Percentiles rank a stretch among this genome's conserved stretches.
Conservation (phyloP, 257 asterid genomes). For the Capsicum chinense region DNA sequence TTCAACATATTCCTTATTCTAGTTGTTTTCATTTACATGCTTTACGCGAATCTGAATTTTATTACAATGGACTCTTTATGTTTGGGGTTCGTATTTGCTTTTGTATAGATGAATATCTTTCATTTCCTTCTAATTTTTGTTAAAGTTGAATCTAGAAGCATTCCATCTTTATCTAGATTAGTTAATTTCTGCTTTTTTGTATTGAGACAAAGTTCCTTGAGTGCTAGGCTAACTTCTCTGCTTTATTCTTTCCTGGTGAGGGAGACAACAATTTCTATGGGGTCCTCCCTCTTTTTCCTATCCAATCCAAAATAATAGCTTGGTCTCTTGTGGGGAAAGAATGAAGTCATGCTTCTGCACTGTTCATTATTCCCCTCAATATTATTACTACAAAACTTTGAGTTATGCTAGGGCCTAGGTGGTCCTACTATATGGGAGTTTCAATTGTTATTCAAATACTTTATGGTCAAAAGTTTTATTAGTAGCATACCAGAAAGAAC, state of each 20-base stretch:
- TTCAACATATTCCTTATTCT: not conserved
- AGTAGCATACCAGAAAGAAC: not conserved
- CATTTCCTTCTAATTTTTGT: slow-evolving; percentile 26
- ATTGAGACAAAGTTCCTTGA: slow-evolving; percentile 32
- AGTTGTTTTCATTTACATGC: slow-evolving; percentile 48
- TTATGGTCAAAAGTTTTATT: no score
- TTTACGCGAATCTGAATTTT: slow-evolving; percentile 42
- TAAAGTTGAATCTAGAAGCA: slow-evolving; percentile 34
- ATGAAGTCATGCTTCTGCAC: not conserved
- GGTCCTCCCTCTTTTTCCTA: slow-evolving; percentile 21
- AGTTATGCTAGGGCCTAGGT: not conserved
- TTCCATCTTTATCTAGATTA: slow-evolving; percentile 47
- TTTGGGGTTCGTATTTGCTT: slow-evolving; percentile 47
- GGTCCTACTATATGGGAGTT: slow-evolving; percentile 4
- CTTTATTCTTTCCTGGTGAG: slow-evolving; percentile 53
- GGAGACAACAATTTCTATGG: slow-evolving; percentile 27
- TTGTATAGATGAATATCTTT: slow-evolving; percentile 38
- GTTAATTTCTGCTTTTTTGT: slow-evolving; percentile 46
- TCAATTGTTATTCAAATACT: not conserved
- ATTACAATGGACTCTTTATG: slow-evolving; percentile 32
- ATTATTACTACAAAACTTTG: not conserved
- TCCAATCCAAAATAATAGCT: slow-evolving; percentile 23
- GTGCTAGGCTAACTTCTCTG: slow-evolving; percentile 31
- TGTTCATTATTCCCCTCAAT: not conserved
- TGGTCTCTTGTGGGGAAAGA: slow-evolving; percentile 37